A percentile compares a stretch with the other conserved stretches of the same genome.
These are phyloP conservation scores for Arthrobotrys sinensis DNA, from an alignment of 2,329 filamentous ascomycete genomes.

Conservation along the genomic window DNA sequence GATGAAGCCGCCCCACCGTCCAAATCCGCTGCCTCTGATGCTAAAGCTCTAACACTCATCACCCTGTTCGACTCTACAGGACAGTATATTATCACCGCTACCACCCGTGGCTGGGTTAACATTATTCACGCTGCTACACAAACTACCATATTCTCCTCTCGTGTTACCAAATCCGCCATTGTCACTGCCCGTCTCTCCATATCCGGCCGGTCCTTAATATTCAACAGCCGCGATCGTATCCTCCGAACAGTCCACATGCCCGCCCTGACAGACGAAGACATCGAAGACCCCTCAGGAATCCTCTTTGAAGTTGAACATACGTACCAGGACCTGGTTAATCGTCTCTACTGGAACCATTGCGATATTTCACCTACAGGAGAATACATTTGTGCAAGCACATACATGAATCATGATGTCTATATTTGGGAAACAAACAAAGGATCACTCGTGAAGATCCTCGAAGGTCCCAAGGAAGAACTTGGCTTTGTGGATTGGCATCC, in stretches of 20 bases:
- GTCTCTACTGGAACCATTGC: slow-evolving; percentile 95
- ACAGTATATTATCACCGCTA: slow-evolving; percentile 90
- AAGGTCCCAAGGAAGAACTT: slow-evolving; percentile 95
- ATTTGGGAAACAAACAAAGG: slow-evolving; percentile 97
- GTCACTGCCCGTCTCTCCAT: slow-evolving; percentile 87
- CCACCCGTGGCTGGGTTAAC: slow-evolving; percentile 95
- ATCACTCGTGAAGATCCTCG: slow-evolving; percentile 94
- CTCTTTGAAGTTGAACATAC: slow-evolving; percentile 95
- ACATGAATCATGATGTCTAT: slow-evolving; percentile 98
- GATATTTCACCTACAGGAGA: slow-evolving; percentile 94
- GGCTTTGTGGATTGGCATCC: slow-evolving; percentile 98
- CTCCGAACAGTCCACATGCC: slow-evolving; percentile 93
- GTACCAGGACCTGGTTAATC: slow-evolving; percentile 97
- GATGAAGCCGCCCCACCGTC: slow-evolving; percentile 76
- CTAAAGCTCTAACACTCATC: slow-evolving; percentile 94
- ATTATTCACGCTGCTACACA: slow-evolving; percentile 87
- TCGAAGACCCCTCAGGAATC: slow-evolving; percentile 78
- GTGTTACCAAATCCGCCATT: slow-evolving; percentile 88
- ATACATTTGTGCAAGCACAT: slow-evolving; percentile 95
- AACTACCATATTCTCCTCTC: slow-evolving; percentile 89
- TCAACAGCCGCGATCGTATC: slow-evolving; percentile 94
- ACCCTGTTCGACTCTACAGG: slow-evolving; percentile 89
- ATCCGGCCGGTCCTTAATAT: slow-evolving; percentile 87
- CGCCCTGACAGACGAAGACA: slow-evolving; percentile 64
- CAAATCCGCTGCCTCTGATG: slow-evolving; percentile 91